These are phyloP conservation scores for Fraxinus angustifolia DNA, from an alignment of 305 asterid species.

Conservation along the genomic window DNA sequence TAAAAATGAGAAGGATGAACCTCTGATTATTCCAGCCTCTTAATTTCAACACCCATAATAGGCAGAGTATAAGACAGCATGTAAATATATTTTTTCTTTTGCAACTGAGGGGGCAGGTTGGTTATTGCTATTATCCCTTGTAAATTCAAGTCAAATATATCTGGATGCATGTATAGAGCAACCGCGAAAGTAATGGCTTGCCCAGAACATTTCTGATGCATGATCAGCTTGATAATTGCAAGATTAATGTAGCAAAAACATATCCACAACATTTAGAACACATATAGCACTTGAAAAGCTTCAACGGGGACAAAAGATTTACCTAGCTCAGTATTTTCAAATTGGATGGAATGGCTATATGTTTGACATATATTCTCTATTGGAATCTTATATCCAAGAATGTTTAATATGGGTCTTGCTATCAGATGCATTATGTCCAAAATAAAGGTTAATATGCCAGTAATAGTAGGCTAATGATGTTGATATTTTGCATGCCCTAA, in stretches of 20 bases:
- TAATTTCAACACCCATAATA: background rate
- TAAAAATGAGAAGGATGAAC: slow-evolving; percentile 30
- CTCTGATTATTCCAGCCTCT: background rate
- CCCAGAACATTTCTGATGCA: background rate
- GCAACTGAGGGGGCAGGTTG: slow-evolving; percentile 7
- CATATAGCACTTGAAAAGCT: background rate
- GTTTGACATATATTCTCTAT: background rate
- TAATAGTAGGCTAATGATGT: background rate
- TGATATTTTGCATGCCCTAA: background rate
- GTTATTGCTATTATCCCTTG: background rate
- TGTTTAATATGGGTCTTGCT: background rate
- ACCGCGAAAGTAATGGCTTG: background rate
- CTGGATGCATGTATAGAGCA: background rate
- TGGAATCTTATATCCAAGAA: background rate
- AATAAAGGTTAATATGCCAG: background rate
- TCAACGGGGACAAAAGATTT: background rate
- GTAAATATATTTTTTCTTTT: background rate
- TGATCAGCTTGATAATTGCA: background rate
- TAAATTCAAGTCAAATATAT: background rate
- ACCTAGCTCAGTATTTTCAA: background rate
- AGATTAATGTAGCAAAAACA: background rate
- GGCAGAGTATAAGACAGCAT: slow-evolving; percentile 1
- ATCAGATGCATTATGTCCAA: background rate
- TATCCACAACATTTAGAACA: background rate
- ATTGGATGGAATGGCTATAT: background rate